Conservation (phyloP, 2,329 filamentous ascomycete species). For the Stagonosporopsis chrysanthemi region DNA sequence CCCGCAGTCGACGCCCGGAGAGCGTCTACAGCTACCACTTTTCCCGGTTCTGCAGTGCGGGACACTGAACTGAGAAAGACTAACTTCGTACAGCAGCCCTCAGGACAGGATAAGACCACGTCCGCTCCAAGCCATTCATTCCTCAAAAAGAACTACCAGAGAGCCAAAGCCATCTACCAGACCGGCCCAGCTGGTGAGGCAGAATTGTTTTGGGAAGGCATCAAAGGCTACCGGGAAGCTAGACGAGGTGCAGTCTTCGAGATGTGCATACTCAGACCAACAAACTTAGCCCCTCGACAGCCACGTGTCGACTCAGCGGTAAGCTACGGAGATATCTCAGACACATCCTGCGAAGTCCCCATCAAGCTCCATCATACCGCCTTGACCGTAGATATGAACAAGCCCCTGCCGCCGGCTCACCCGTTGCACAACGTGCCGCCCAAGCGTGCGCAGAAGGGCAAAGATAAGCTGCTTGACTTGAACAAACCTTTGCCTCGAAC, state of each 20-base stretch:
- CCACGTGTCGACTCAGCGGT: constrained; percentile 1
- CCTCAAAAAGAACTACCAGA: constrained; percentile 15
- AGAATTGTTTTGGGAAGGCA: constrained; percentile 31
- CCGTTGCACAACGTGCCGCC: constrained; percentile 8
- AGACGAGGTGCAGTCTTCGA: constrained; percentile 7
- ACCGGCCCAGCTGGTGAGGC: constrained; percentile 38
- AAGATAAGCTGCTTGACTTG: neutral
- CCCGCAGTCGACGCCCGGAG: neutral
- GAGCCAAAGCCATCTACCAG: constrained; percentile 31
- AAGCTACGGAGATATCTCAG: constrained; percentile 14
- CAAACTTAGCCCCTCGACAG: neutral
- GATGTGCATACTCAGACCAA: neutral
- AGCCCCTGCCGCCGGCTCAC: constrained; percentile 27
- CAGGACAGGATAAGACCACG: neutral
- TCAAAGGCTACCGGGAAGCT: constrained; percentile 14
- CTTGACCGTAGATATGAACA: constrained; percentile 15
- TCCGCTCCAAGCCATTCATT: neutral
- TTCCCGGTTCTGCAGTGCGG: neutral
- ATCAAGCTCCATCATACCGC: constrained; percentile 10
- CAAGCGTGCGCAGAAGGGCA: neutral
- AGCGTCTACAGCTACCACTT: constrained; percentile 1
- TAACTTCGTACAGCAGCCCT: neutral
- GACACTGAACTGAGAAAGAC: neutral
- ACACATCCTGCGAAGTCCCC: constrained; percentile 20
- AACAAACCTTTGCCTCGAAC: constrained; percentile 12